Evolutionary conservation across 164 flowering plant genomes (phyloP), one percentile per base, ranked within the genome.

Genomic region (Taxillus chinensis): DNA sequence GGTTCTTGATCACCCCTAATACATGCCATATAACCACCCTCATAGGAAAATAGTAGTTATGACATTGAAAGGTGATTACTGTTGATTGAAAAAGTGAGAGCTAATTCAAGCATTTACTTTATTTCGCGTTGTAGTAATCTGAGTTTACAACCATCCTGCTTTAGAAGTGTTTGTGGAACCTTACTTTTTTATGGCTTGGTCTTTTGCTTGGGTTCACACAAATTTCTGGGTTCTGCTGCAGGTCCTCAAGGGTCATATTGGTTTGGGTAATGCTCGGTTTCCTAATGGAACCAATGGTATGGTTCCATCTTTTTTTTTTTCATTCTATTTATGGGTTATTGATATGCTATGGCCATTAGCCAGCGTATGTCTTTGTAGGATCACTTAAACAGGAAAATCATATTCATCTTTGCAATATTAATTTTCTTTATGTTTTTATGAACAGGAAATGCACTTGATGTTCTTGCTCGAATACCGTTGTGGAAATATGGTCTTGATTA

Each of bases 401-500:
- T 27, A 27, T 27, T 27, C 27, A 27, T 11, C 9, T 48, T 0
- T 2, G 2, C 12, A 7, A 8, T 8, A 8, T 48, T 48, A 48
- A 3, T 11, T 48, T 8, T 7, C 13, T 48, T 7, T 11, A 4
- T 48, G 13, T 8, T 68, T 42, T 66, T 62, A 39, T 27, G 27
- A 27, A 2, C 73, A 90, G 98, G 97, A 57, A 75, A 83, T 71
- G 66, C 87, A 56, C 86, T 93, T 56, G 98, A 93, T 71, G 71
- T 86, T 80, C 95, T 93, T 77, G 97, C 99, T 69, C 84, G 97
- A 68, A 57, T 85, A 64, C 93, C 95, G 42, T 74, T 91, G 70
- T 95, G 99, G 99, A 86, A 80, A 78, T 41, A 79, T 74, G 99
- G 99, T 54, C 96, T 95, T 80, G 99, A 95, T 78, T 95, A 91